A percentile compares a stretch with the other conserved stretches of the same genome.
These are phyloP conservation scores for Exophiala lecanii-corni DNA, from an alignment of 2,329 filamentous ascomycete species.

Conservation along the genomic window DNA sequence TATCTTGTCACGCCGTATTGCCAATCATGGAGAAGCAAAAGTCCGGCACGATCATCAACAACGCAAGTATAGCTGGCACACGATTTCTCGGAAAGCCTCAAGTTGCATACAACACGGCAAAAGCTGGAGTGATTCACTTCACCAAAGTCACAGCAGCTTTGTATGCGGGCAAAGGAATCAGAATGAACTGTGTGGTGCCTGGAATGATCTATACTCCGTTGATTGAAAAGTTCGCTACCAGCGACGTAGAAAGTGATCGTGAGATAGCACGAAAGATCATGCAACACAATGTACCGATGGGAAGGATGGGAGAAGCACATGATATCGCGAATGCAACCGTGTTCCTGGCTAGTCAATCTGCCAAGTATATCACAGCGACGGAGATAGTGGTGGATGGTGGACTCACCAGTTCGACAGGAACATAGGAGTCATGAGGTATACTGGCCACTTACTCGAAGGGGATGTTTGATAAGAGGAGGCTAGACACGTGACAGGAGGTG, in stretches of 20 bases:
- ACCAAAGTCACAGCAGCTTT: conserved; percentile 48
- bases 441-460: too few species aligned
- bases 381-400: conserved; percentile 36
- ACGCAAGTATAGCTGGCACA: conserved; percentile 51
- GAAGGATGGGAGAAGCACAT: conserved; percentile 32
- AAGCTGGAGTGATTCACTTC: conserved; percentile 50
- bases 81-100: conserved; percentile 50
- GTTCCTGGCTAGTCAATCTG: conserved; percentile 31
- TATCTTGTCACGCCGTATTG: conserved; percentile 49
- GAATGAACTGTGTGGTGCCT: conserved; percentile 53
- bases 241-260: conserved; percentile 43
- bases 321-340: conserved; percentile 34
- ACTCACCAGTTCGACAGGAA: conserved; percentile 1
- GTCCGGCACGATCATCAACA: conserved; percentile 43
- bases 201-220: conserved; percentile 55
- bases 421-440: background rate
- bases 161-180: conserved; percentile 36
- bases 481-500: too few species aligned
- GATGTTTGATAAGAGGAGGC: too few species aligned
- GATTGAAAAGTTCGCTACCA: conserved; percentile 40
- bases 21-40: conserved; percentile 51
- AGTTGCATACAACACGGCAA: conserved; percentile 50
- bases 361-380: conserved; percentile 34
- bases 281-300: conserved; percentile 43
- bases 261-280: conserved; percentile 49